Base-by-base conservation (phyloP, 495 filamentous ascomycete genomes). In the Neurospora sp. region DNA sequence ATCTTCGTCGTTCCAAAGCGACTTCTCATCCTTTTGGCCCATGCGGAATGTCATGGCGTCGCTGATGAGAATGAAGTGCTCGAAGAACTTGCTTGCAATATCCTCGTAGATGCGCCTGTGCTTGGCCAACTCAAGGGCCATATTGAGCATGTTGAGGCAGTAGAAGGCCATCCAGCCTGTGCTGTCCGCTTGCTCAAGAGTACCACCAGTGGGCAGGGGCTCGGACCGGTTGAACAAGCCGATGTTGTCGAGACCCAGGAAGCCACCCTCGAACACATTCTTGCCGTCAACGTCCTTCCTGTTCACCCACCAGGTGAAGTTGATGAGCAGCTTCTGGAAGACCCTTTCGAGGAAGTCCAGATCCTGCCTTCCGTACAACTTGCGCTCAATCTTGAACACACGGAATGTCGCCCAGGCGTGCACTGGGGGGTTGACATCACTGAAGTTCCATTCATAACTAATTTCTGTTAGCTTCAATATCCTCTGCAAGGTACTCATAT, bases 131-230 rank as follows among this genome's bases (percentile, higher is more conserved):
- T 97, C 95, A 27, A 98, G 86, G 10, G 94, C 91, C 77, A 98
- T 98, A 80, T 98, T 98, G 76, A 98, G 86, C 95, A 98, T 98
- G 82, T 88, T 91, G 70, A 98, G 84, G 75, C 89, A 97, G 82
- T 97, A 98, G 79, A 97, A 98, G 16, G 91, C 95, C 95, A 98
- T 98, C 95, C 95, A 98, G 69, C 95, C 95, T 7, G 95, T 98
- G 76, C 93, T 96, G 85, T 98, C 95, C 10, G 95, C 95, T 83
- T 98, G 95, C 81, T 98, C 95, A 20, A 98, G 86, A 3, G 92
- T 90, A 79, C 95, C 95, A 22, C 95, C 95, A 0, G 96, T 98
- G 12, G 95, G 95, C 40, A 98, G 84, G 6, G 96, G 94, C 79
- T 98, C 95, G 0, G 96, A 98, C n/a, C 95, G 93, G 79, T 98